phyloP scores from a whole-genome alignment of 2,329 filamentous ascomycete species.

The Capronia coronata region DNA sequence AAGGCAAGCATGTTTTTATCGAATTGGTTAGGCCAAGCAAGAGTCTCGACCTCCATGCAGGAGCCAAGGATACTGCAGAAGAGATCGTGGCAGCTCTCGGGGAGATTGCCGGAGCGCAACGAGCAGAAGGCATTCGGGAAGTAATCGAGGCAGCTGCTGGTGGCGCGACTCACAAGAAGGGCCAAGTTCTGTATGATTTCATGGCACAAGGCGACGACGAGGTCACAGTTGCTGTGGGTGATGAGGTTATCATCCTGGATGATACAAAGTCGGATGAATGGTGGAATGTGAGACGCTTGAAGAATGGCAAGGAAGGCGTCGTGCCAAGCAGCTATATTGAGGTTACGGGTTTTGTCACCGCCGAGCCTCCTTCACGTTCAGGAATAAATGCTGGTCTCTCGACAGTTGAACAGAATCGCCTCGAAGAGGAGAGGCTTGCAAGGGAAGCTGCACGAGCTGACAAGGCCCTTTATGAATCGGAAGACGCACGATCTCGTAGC shows the following conservation, averaged over 20 bases:
- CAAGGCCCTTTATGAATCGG: slow-evolving; percentile 50
- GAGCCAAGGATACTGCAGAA: slow-evolving; percentile 90
- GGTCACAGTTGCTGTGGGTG: slow-evolving; percentile 80
- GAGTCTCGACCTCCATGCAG: slow-evolving; percentile 93
- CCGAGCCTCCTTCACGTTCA: slow-evolving; percentile 45
- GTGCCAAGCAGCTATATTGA: slow-evolving; percentile 96
- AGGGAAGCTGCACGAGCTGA: slow-evolving; percentile 67
- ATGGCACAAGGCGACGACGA: slow-evolving; percentile 95
- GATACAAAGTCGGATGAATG: slow-evolving; percentile 92
- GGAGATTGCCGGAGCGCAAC: slow-evolving; percentile 78
- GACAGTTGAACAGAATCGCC: slow-evolving; percentile 65
- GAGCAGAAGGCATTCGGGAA: slow-evolving; percentile 73
- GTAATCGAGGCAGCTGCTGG: slow-evolving; percentile 74
- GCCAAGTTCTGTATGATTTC: slow-evolving; percentile 87
- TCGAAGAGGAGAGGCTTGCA: slow-evolving; percentile 76
- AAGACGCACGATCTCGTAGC: slow-evolving; percentile 31
- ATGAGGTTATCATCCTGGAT: slow-evolving; percentile 86
- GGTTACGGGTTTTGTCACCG: slow-evolving; percentile 61
- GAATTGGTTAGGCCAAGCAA: slow-evolving; percentile 88
- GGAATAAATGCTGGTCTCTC: slow-evolving; percentile 58
- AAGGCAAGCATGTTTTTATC: slow-evolving; percentile 96
- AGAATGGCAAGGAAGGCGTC: slow-evolving; percentile 90
- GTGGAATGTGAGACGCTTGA: slow-evolving; percentile 90
- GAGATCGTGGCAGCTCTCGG: slow-evolving; percentile 85
- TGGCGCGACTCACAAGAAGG: slow-evolving; percentile 63